Percentiles rank a stretch among this genome's conserved stretches.
Conservation (phyloP, 208 protist species). For the Acanthamoeba comandoni region DNA sequence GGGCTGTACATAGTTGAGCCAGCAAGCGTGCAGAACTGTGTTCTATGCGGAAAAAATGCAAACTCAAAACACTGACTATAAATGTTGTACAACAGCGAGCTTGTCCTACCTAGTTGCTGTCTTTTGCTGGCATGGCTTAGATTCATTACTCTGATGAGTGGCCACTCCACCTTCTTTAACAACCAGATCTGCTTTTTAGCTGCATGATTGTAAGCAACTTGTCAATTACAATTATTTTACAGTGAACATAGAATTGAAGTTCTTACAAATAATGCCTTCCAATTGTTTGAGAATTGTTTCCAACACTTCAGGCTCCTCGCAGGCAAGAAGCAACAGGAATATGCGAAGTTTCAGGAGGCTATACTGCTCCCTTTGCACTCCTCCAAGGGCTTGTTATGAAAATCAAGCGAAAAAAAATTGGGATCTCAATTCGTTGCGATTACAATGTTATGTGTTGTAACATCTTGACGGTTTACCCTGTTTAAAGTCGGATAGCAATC, state of each 20-base stretch:
- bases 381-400: too few species aligned
- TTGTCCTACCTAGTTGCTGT: neutral
- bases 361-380: conserved; percentile 17
- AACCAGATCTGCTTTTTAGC: too few species aligned
- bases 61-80: neutral
- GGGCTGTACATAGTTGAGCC: conserved; percentile 32
- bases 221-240: too few species aligned
- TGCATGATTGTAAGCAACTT: too few species aligned
- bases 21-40: conserved; percentile 32
- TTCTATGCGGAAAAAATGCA: neutral
- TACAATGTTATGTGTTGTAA: too few species aligned
- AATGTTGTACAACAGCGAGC: neutral
- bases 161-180: conserved; percentile 27
- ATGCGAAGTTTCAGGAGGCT: conserved; percentile 9
- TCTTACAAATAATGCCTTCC: conserved; percentile 26
- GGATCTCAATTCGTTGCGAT: too few species aligned
- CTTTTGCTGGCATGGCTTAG: conserved; percentile 10
- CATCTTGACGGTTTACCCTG: neutral
- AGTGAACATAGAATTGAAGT: neutral
- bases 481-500: conserved; percentile 20
- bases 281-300: conserved; percentile 30
- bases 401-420: too few species aligned
- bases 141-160: conserved; percentile 56
- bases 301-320: conserved; percentile 41
- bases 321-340: conserved; percentile 41